A percentile compares a stretch with the other conserved stretches of the same genome.
Evolutionary conservation across 805 yeast species (phyloP).

Genomic region (Wickerhamomyces silvicola): DNA sequence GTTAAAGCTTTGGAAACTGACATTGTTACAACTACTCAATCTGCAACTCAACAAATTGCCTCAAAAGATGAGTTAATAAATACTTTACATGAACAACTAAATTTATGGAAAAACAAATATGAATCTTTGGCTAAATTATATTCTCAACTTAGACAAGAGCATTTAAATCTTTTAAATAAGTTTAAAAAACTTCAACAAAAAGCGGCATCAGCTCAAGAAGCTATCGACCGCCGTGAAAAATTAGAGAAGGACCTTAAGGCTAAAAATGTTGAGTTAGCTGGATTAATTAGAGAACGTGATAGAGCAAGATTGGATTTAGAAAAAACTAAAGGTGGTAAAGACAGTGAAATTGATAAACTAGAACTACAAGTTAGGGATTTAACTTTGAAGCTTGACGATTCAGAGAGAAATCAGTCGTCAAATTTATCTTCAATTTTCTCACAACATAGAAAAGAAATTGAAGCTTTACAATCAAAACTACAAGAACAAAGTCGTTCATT

Average conservation of each 20-base stretch:
- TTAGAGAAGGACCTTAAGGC: slow-evolving; percentile 78
- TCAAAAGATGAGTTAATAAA: slow-evolving; percentile 70
- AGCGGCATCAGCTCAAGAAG: slow-evolving; percentile 86
- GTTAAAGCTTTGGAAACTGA: slow-evolving; percentile 79
- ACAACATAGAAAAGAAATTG: slow-evolving; percentile 59
- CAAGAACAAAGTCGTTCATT: slow-evolving; percentile 18
- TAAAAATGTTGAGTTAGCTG: slow-evolving; percentile 83
- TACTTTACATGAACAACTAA: slow-evolving; percentile 66
- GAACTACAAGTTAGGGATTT: slow-evolving; percentile 59
- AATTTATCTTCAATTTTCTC: slow-evolving; percentile 53
- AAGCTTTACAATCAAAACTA: slow-evolving; percentile 36
- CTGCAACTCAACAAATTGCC: slow-evolving; percentile 66
- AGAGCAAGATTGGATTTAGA: slow-evolving; percentile 81
- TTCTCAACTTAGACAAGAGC: slow-evolving; percentile 89
- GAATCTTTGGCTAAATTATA: slow-evolving; percentile 85
- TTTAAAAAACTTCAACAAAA: slow-evolving; percentile 79
- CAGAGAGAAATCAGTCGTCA: slow-evolving; percentile 57
- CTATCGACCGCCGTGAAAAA: slow-evolving; percentile 75
- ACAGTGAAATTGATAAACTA: slow-evolving; percentile 56
- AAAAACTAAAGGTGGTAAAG: slow-evolving; percentile 56
- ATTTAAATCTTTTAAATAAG: slow-evolving; percentile 67
- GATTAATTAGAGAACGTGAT: slow-evolving; percentile 82
- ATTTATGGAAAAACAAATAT: slow-evolving; percentile 78
- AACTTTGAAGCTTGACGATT: slow-evolving; percentile 48
- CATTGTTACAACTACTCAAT: slow-evolving; percentile 48